Evolutionary conservation across 202 grass and related monocot genomes (phyloP).

Genomic region (Brachypodium distachyon): DNA sequence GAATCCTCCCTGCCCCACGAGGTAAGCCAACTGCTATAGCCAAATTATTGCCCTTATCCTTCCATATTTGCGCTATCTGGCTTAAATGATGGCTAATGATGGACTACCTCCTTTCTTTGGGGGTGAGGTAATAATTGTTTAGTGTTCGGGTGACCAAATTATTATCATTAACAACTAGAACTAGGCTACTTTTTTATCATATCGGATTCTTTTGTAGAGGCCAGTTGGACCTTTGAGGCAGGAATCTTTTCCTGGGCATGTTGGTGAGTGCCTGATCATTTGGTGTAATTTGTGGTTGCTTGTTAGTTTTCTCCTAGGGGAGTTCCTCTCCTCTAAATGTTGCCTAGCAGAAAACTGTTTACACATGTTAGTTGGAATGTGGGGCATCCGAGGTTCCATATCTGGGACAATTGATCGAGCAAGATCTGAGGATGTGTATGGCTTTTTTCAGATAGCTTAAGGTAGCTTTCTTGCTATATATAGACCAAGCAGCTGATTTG

Average conservation of each 20-base stretch:
- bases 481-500: slow-evolving; percentile 4
- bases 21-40: slow-evolving; percentile 28
- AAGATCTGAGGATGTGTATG: slow-evolving; percentile 5
- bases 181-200: slow-evolving; percentile 14
- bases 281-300: slow-evolving; percentile 13
- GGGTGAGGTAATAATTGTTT: slow-evolving; percentile 1
- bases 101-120: background rate
- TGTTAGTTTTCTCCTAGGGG: background rate
- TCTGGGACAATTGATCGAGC: slow-evolving; percentile 1
- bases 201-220: slow-evolving; percentile 46
- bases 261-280: slow-evolving; percentile 36
- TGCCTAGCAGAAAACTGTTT: background rate
- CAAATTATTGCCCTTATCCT: slow-evolving; percentile 21
- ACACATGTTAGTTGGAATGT: background rate
- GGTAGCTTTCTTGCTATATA: slow-evolving; percentile 20
- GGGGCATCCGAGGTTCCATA: slow-evolving; percentile 10
- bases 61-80: no score
- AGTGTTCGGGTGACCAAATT: background rate
- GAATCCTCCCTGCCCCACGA: slow-evolving; percentile 49
- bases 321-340: background rate
- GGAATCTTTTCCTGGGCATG: slow-evolving; percentile 32
- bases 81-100: slow-evolving; percentile 25
- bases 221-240: slow-evolving; percentile 58
- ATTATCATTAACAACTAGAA: slow-evolving; percentile 4
- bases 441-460: slow-evolving; percentile 1